phyloP scores from a whole-genome alignment of 352 stramenopile species.

The Phytophthora sojae region DNA sequence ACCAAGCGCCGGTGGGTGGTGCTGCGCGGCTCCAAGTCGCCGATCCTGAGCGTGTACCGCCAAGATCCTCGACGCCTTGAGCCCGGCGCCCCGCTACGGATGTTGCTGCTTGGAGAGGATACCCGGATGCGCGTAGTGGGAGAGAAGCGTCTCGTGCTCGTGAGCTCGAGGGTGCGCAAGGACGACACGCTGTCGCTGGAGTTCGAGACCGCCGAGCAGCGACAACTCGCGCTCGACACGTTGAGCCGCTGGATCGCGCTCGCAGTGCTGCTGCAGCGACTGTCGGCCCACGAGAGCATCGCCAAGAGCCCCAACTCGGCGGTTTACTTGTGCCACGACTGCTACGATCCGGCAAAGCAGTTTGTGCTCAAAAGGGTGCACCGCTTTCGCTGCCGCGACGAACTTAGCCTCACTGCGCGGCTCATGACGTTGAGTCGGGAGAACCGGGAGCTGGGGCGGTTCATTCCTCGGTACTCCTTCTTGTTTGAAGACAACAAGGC shows the following conservation, averaged over 20 bases:
- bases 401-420: conserved; percentile 60
- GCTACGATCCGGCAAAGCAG: conserved; percentile 26
- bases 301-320: conserved; percentile 58
- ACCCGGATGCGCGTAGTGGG: conserved; percentile 51
- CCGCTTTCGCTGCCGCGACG: conserved; percentile 36
- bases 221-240: conserved; percentile 57
- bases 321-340: conserved; percentile 62
- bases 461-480: conserved; percentile 58
- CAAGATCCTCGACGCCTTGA: conserved; percentile 35
- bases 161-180: conserved; percentile 58
- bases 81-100: conserved; percentile 42
- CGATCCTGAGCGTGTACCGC: conserved; percentile 60
- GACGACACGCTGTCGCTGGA: conserved; percentile 63
- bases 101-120: conserved; percentile 62
- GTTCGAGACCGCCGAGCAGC: conserved; percentile 55
- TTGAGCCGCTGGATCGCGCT: conserved; percentile 69
- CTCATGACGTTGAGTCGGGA: conserved; percentile 34
- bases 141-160: conserved; percentile 57
- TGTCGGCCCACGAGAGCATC: conserved; percentile 58
- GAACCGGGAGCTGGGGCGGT: conserved; percentile 45
- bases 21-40: conserved; percentile 68
- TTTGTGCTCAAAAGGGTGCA: conserved; percentile 68
- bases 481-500: conserved; percentile 65
- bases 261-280: conserved; percentile 53
- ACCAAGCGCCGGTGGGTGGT: conserved; percentile 63